Evolutionary conservation across 345 rosid species (phyloP), one percentile per base, ranked within the genome.

Genomic region (Stellera chamaejasme): DNA sequence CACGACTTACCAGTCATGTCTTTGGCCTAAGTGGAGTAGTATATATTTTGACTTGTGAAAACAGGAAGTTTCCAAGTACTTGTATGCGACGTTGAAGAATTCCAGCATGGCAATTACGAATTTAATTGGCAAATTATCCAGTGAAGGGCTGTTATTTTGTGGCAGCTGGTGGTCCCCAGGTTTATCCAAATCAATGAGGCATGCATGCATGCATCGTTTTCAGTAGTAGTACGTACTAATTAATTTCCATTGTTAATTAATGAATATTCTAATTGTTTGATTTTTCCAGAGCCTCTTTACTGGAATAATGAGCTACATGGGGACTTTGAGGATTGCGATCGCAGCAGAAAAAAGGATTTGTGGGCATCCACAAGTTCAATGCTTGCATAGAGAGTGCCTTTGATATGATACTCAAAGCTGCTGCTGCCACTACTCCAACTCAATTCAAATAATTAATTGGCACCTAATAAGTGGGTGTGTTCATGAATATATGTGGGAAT

Each of bases 21-120:
- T n/a, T n/a, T n/a, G n/a, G n/a, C n/a, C n/a, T n/a, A n/a, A n/a
- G n/a, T n/a, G n/a, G n/a, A n/a, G n/a, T n/a, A n/a, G n/a, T n/a
- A n/a, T n/a, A n/a, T n/a, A 5, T 25, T 5, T 28, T 55, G 10
- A n/a, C 19, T 2, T 4, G 5, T 39, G 13, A 52, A n/a, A 11
- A 50, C 60, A 78, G 77, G 67, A 49, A 43, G 60, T 73, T 3
- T 72, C 82, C 0, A 72, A 26, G 27, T 68, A 74, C 62, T 60
- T 79, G 41, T 64, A 63, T 12, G 56, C 52, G 50, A 74, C 84
- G 16, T n/a, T 74, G n/a, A 69, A 49, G 54, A 82, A 76, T 42
- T 60, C 78, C 13, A 82, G 84, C 81, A 71, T 78, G 79, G 44
- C 69, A 10, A 59, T 82, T 23, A 64, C 87, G 54, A 79, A 82